A percentile compares a stretch with the other conserved stretches of the same genome.
Conservation (phyloP, 2,329 filamentous ascomycete species). For the Sporothrix sp. region DNA sequence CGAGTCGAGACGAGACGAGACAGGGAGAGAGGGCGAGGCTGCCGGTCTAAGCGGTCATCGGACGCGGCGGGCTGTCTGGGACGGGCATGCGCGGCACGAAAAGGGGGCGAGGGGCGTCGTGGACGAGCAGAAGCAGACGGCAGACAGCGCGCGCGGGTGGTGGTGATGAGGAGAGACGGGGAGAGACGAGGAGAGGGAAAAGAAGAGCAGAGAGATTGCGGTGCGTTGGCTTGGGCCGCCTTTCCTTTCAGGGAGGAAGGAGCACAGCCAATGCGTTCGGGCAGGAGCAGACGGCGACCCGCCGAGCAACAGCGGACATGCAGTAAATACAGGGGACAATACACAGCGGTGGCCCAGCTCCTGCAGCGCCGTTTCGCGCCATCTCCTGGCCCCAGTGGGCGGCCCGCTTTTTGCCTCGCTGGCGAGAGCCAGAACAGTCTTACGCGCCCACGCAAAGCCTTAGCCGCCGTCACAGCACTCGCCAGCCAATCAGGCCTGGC, state of each 20-base stretch:
- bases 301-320: too few species aligned
- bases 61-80: neutral
- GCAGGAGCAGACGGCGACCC: neutral
- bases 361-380: too few species aligned
- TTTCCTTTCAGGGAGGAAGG: neutral
- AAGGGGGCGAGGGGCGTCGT: neutral
- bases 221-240: constrained; percentile 2
- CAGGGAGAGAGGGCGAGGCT: neutral
- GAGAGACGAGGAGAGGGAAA: neutral
- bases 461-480: too few species aligned
- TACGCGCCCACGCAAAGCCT: too few species aligned
- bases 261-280: neutral
- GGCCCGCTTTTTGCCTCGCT: too few species aligned
- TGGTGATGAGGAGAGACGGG: neutral
- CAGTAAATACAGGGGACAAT: too few species aligned
- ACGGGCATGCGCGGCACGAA: neutral
- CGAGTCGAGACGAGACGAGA: neutral
- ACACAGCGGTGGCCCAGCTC: too few species aligned
- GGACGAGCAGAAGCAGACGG: neutral
- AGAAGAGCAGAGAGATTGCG: constrained; percentile 7
- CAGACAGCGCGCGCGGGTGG: neutral
- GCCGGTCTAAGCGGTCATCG: constrained; percentile 4
- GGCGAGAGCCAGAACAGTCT: too few species aligned
- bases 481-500: too few species aligned
- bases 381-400: too few species aligned